A percentile compares a stretch with the other conserved stretches of the same genome.
Conservation (phyloP, 176 grass and related monocot genomes). For the Oryza officinalis region DNA sequence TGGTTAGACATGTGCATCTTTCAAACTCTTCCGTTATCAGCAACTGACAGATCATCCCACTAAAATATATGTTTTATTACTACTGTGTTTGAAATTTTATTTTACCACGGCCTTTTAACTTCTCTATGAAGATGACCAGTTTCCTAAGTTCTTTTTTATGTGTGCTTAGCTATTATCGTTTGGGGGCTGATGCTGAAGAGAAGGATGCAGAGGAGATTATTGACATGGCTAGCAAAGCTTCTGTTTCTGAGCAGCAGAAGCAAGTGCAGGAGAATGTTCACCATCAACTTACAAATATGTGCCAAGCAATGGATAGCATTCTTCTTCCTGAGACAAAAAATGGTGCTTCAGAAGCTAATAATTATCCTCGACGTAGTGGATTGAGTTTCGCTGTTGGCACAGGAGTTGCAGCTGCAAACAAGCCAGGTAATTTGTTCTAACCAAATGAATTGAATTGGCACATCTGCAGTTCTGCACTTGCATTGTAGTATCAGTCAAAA, state of each 20-base stretch:
- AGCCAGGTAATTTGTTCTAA: slow-evolving; percentile 51
- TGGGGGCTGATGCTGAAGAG: slow-evolving; percentile 73
- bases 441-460: slow-evolving; percentile 9
- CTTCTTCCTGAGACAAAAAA: slow-evolving; percentile 51
- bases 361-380: slow-evolving; percentile 51
- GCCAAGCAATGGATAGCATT: slow-evolving; percentile 61
- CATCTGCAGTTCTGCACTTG: not conserved
- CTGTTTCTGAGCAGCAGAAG: slow-evolving; percentile 71
- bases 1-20: slow-evolving; percentile 6
- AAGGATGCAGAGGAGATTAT: slow-evolving; percentile 90
- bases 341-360: slow-evolving; percentile 34
- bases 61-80: not conserved
- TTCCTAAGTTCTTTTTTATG: slow-evolving; percentile 14
- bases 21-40: not conserved
- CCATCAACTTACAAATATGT: slow-evolving; percentile 70
- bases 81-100: not conserved
- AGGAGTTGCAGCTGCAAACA: slow-evolving; percentile 44
- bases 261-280: slow-evolving; percentile 94
- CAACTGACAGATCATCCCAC: not conserved
- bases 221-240: slow-evolving; percentile 77
- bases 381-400: slow-evolving; percentile 75
- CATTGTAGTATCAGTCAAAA: slow-evolving; percentile 15
- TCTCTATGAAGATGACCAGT: not conserved
- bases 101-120: slow-evolving; percentile 8
- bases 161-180: slow-evolving; percentile 72